Percentiles rank a stretch among this genome's conserved stretches.
Conservation (phyloP, 345 rosid species). For the Rhizophora mangle region DNA sequence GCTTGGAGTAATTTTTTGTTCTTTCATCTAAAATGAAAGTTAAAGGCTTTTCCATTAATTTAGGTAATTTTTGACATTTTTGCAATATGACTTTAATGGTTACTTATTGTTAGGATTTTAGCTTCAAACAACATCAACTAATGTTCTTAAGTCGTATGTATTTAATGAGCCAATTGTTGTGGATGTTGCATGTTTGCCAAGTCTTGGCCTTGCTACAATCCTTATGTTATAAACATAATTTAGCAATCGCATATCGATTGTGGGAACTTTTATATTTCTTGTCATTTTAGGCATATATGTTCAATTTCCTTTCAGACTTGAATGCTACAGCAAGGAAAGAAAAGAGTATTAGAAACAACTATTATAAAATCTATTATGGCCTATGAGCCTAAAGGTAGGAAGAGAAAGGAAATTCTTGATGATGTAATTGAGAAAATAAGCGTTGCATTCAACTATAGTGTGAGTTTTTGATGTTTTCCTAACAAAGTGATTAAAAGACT, state of each 20-base stretch:
- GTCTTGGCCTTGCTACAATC: constrained; percentile 83
- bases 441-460: constrained; percentile 95
- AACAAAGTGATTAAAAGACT: not conserved
- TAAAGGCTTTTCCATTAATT: not conserved
- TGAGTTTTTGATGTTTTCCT: constrained; percentile 31
- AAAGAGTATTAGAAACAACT: constrained; percentile 95
- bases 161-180: constrained; percentile 91
- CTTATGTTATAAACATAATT: constrained; percentile 53
- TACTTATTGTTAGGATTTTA: constrained; percentile 65
- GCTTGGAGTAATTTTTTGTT: too few species aligned
- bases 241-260: not conserved
- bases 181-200: constrained; percentile 71
- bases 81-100: not conserved
- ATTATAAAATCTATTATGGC: constrained; percentile 93
- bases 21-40: not conserved
- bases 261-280: not conserved
- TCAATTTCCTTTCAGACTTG: not conserved
- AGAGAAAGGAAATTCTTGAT: constrained; percentile 87
- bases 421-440: constrained; percentile 96
- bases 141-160: constrained; percentile 79
- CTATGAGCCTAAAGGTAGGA: constrained; percentile 79
- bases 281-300: not conserved
- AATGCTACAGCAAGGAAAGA: constrained; percentile 71
- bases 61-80: not conserved
- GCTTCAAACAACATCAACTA: constrained; percentile 94